These are phyloP conservation scores for Rhizomucor pusillus DNA, from an alignment of 371 early-diverging fungal species.

Conservation along the genomic window DNA sequence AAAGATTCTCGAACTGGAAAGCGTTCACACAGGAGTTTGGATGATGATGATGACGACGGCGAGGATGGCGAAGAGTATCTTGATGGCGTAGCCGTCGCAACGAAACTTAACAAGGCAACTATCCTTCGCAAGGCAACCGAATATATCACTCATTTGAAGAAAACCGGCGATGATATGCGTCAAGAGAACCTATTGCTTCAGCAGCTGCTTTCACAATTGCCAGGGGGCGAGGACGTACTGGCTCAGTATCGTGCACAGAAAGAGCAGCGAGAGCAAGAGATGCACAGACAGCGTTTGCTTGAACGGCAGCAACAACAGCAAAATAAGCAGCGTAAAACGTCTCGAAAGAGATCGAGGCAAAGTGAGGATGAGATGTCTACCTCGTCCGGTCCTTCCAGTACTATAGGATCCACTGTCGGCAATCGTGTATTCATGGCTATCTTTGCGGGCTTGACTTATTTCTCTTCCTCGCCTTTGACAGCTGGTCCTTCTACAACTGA, in stretches of 20 bases:
- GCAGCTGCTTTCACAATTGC: constrained; percentile 48
- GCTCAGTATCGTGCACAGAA: constrained; percentile 33
- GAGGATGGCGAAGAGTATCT: constrained; percentile 64
- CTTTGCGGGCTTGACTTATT: constrained; percentile 41
- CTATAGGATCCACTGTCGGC: constrained; percentile 11
- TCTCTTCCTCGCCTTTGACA: constrained; percentile 46
- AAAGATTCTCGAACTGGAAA: constrained; percentile 38
- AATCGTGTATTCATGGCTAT: constrained; percentile 46
- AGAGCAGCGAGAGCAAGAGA: constrained; percentile 31
- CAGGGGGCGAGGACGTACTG: constrained; percentile 53
- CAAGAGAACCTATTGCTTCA: constrained; percentile 52
- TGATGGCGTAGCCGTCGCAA: constrained; percentile 67
- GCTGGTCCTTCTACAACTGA: constrained; percentile 27
- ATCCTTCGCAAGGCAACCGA: constrained; percentile 86
- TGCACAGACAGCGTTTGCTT: constrained; percentile 21
- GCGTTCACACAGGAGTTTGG: constrained; percentile 37
- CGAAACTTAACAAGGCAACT: constrained; percentile 89
- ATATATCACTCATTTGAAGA: constrained; percentile 78
- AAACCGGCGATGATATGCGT: constrained; percentile 54
- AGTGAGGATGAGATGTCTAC: constrained; percentile 27
- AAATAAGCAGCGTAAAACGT: constrained; percentile 23
- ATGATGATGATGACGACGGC: constrained; percentile 54
- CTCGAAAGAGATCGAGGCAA: constrained; percentile 17
- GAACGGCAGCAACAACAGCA: constrained; percentile 35
- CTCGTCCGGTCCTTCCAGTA: constrained; percentile 21